Conservation (phyloP, 78 protist species). For the Dictyostelium citrinum region DNA sequence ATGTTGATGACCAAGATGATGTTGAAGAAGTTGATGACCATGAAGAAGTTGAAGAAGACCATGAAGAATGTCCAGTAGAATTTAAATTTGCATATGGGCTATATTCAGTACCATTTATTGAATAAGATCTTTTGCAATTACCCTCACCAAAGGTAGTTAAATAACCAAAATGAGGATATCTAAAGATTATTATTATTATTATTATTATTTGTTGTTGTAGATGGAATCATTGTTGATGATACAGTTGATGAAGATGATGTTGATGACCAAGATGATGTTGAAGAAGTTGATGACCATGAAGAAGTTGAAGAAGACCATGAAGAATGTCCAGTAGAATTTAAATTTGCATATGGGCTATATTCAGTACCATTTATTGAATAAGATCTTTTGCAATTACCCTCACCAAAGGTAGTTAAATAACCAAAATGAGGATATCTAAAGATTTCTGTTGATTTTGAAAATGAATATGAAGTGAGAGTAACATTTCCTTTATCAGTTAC, state of each 20-base stretch:
- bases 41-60: no score
- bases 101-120: conserved; percentile 18
- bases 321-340: not conserved
- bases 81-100: not conserved
- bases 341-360: not conserved
- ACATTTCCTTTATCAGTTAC: not conserved
- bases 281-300: not conserved
- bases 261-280: not conserved
- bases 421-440: conserved; percentile 59
- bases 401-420: conserved; percentile 29
- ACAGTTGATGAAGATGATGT: not conserved
- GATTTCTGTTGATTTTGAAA: not conserved
- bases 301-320: not conserved
- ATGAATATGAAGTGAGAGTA: not conserved
- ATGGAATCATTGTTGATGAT: not conserved
- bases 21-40: no score
- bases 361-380: conserved; percentile 25
- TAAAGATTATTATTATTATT: no score
- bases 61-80: not conserved
- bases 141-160: conserved; percentile 34
- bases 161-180: conserved; percentile 59
- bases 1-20: no score
- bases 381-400: conserved; percentile 15
- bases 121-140: conserved; percentile 12
- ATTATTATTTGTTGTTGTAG: no score